Base-by-base conservation (phyloP, 495 filamentous ascomycete genomes). In the Beverwykella pulmonaria region DNA sequence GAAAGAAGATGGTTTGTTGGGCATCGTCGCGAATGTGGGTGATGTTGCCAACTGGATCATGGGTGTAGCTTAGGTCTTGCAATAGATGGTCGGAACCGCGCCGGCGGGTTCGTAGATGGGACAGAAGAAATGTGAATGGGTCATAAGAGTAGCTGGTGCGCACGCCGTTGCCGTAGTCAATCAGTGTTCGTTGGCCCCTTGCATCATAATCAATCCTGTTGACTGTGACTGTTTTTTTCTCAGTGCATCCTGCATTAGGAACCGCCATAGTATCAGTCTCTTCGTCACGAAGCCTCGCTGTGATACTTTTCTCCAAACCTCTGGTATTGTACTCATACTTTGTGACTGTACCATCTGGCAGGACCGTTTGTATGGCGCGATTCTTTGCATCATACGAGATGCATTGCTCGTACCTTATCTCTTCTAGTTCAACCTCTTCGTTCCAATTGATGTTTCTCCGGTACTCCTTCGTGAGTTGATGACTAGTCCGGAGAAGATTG, bases 1-100 rank as follows among this genome's bases (percentile, higher is more conserved):
- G 41, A 52, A 76, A 71, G 62, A 60, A 78, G 9, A 72, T 68
- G 14, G 32, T 66, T 52, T 79, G 68, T 41, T 75, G 68, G 0
- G 73, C 72, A 9, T 65, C 22, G 53, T 80, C 74, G 0, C 56
- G 49, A 15, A 63, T 59, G 4, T 69, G 15, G 2, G 62, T 67
- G 26, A 74, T 65, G 20, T 70, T 70, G 15, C 69, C 70, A 0
- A 70, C 12, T 3, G 65, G 32, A 59, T 79, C 77, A 44, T 73
- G 72, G 0, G 71, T 75, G 53, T 77, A 77, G 0, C 52, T 46
- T 15, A 77, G 53, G 55, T 75, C 63, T 46, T 75, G 77, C 6
- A 77, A n/a, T 7, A 44, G 9, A 10, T 55, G 47, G 6, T 27
- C 15, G 23, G 53, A 6, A 46, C 8, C 6, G 8, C 7, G 19